phyloP scores from a whole-genome alignment of 192 early-diverging fungal genomes.

The Kappamyces sp. region DNA sequence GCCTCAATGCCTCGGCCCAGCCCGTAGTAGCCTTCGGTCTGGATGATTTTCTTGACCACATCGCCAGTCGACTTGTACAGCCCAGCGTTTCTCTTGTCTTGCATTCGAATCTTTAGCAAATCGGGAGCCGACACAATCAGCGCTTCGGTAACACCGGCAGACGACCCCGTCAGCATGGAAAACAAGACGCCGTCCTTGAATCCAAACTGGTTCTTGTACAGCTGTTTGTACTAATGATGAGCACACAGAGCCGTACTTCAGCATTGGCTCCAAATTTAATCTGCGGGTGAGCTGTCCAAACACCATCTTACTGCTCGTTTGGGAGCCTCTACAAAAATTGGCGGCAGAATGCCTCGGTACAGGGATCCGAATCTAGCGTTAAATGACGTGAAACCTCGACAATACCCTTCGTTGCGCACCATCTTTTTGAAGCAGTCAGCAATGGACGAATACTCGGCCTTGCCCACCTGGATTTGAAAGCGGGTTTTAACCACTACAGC shows the following conservation, averaged over 20 bases:
- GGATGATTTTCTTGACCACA: constrained; percentile 73
- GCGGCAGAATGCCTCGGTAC: constrained; percentile 80
- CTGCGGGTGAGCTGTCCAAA: too few species aligned
- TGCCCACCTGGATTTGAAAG: constrained; percentile 76
- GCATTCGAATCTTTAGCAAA: constrained; percentile 87
- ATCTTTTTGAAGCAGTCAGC: constrained; percentile 61
- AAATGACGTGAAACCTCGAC: constrained; percentile 7
- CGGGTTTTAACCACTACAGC: constrained; percentile 81
- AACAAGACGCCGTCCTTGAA: constrained; percentile 64
- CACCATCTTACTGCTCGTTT: constrained; percentile 63
- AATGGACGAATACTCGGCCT: constrained; percentile 58
- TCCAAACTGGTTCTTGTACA: constrained; percentile 56
- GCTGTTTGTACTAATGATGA: constrained; percentile 36
- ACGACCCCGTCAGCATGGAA: constrained; percentile 80
- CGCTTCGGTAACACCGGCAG: constrained; percentile 89
- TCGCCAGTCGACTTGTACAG: constrained; percentile 78
- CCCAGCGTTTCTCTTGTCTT: constrained; percentile 82
- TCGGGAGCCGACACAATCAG: constrained; percentile 85
- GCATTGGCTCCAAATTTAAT: constrained; percentile 97
- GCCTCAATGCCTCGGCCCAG: constrained; percentile 90
- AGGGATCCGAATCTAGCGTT: constrained; percentile 20
- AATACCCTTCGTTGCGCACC: constrained; percentile 61
- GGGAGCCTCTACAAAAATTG: constrained; percentile 95
- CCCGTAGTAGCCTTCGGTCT: constrained; percentile 71
- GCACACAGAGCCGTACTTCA: constrained; percentile 38